A percentile compares a stretch with the other conserved stretches of the same genome.
Evolutionary conservation across 139 green algal genomes (phyloP).

Genomic region (Coelastrella sp.): DNA sequence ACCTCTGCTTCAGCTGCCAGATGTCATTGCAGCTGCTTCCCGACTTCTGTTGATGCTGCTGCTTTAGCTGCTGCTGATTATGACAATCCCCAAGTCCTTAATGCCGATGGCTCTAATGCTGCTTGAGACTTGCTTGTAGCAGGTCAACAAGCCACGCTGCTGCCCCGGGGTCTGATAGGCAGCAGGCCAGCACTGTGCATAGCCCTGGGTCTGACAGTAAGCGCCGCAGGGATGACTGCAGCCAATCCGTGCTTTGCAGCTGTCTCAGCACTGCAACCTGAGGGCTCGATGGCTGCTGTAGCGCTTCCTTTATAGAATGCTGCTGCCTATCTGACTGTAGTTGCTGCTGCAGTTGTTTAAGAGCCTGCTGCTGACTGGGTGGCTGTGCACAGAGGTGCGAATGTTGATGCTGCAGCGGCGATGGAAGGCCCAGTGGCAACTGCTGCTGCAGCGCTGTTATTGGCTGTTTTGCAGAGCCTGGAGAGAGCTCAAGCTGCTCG

Average conservation of each 20-base stretch:
- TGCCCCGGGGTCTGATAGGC: neutral
- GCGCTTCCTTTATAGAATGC: neutral
- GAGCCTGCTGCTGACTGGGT: neutral
- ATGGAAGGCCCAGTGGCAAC: neutral
- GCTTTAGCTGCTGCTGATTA: neutral
- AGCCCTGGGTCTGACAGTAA: neutral
- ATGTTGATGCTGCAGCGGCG: neutral
- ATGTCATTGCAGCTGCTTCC: neutral
- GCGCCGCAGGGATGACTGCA: neutral
- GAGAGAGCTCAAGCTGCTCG: neutral
- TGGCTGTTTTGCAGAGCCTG: neutral
- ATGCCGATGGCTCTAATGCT: neutral
- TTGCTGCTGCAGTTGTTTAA: neutral
- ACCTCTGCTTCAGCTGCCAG: neutral
- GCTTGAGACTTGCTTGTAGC: neutral
- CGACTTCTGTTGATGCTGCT: neutral
- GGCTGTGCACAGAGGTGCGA: neutral
- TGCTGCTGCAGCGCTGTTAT: neutral
- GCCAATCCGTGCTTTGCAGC: neutral
- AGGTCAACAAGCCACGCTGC: slow-evolving; percentile 16
- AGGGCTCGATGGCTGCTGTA: neutral
- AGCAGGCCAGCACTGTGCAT: neutral
- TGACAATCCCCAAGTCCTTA: neutral
- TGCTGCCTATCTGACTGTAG: neutral
- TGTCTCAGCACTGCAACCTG: neutral